Conservation (phyloP, 495 filamentous ascomycete genomes). For the Pseudevernia furfuracea region DNA sequence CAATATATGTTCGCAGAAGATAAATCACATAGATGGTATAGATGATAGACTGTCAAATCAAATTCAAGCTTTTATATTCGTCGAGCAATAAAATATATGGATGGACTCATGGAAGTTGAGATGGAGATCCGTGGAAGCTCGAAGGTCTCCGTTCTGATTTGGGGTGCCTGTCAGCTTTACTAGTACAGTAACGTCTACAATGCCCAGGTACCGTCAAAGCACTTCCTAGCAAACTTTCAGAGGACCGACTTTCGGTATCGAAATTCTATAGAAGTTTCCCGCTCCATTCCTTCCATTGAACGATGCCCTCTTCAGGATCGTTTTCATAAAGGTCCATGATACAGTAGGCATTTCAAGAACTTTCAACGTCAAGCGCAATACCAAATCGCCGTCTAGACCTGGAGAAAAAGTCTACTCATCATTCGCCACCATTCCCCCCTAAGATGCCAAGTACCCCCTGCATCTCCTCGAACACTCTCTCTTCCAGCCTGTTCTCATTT, state of each 20-base stretch:
- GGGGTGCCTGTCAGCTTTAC: too few species aligned
- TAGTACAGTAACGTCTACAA: too few species aligned
- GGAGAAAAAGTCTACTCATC: background rate
- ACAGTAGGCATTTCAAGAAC: background rate
- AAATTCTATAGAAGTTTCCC: background rate
- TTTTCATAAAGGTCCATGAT: background rate
- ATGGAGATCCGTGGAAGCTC: background rate
- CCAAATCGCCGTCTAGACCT: background rate
- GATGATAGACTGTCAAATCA: background rate
- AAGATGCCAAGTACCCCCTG: conserved; percentile 20
- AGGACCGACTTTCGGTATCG: background rate
- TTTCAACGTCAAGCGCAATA: background rate
- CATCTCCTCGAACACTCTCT: conserved; percentile 62
- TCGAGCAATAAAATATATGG: background rate
- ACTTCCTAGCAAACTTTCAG: too few species aligned
- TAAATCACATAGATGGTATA: background rate
- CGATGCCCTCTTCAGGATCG: background rate
- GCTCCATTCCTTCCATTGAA: background rate
- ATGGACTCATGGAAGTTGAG: background rate
- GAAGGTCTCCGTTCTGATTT: background rate
- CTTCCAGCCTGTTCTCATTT: conserved; percentile 58
- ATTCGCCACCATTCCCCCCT: conserved; percentile 5
- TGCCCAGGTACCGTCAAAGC: too few species aligned
- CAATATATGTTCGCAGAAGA: background rate
- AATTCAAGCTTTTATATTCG: background rate